A percentile compares a stretch with the other conserved stretches of the same genome.
These are phyloP conservation scores for Phycomyces nitens DNA, from an alignment of 192 early-diverging fungal genomes.

Conservation along the genomic window DNA sequence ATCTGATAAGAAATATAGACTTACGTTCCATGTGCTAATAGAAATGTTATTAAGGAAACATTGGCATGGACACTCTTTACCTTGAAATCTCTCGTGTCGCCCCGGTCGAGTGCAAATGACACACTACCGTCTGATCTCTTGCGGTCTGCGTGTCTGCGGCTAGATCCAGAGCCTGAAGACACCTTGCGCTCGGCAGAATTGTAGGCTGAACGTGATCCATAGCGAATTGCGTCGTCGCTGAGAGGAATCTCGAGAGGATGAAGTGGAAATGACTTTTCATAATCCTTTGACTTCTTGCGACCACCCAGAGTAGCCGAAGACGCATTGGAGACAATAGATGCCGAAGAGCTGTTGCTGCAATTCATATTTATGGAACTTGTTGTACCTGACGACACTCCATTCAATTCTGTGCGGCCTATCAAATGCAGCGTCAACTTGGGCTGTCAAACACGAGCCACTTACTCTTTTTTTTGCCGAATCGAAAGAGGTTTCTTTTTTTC, in stretches of 20 bases:
- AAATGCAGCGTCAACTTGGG: background rate
- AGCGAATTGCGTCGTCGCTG: background rate
- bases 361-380: background rate
- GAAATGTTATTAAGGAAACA: background rate
- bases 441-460: background rate
- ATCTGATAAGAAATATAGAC: background rate
- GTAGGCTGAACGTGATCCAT: background rate
- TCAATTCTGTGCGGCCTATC: conserved; percentile 23
- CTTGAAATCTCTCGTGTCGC: background rate
- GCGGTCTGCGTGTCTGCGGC: conserved; percentile 3
- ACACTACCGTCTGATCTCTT: conserved; percentile 8
- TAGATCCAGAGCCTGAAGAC: background rate
- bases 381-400: conserved; percentile 2
- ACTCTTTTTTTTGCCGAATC: conserved; percentile 33
- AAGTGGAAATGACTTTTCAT: background rate
- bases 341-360: background rate
- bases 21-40: conserved; percentile 13
- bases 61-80: background rate
- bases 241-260: background rate
- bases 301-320: background rate
- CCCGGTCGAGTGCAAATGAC: conserved; percentile 3
- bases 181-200: background rate
- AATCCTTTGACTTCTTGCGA: conserved; percentile 23
- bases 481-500: conserved; percentile 21
- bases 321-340: background rate